Evolutionary conservation across 768 basidiomycete species (phyloP).

Genomic region (Termitomyces sp.): DNA sequence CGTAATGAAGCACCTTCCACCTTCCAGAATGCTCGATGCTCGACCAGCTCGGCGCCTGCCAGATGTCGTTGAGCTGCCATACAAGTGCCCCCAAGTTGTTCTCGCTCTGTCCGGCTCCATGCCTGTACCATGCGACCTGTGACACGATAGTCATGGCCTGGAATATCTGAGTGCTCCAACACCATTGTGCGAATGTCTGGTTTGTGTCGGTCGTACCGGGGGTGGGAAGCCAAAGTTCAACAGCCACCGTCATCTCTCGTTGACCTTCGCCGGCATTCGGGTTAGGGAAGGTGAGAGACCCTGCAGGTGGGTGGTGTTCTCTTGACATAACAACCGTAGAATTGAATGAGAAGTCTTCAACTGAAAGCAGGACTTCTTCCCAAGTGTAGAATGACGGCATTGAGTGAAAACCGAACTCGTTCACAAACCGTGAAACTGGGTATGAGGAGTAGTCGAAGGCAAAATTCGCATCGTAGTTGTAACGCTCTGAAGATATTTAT

Average conservation of each 20-base stretch:
- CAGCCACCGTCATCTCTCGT: conserved; percentile 44
- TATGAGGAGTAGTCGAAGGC: conserved; percentile 53
- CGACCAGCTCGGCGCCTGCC: conserved; percentile 56
- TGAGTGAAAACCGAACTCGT: conserved; percentile 63
- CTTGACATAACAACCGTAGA: conserved; percentile 51
- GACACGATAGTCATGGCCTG: conserved; percentile 55
- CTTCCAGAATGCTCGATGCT: conserved; percentile 52
- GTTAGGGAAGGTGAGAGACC: conserved; percentile 47
- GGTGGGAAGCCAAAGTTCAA: conserved; percentile 51
- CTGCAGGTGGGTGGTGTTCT: conserved; percentile 53
- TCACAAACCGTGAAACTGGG: conserved; percentile 47
- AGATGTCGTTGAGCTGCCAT: conserved; percentile 59
- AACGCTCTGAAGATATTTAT: conserved; percentile 34
- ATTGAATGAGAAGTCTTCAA: conserved; percentile 53
- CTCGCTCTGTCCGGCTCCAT: conserved; percentile 52
- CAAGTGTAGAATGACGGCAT: conserved; percentile 61
- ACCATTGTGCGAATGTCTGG: conserved; percentile 60
- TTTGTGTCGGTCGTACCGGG: conserved; percentile 44
- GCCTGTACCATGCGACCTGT: conserved; percentile 56
- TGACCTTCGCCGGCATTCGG: conserved; percentile 51
- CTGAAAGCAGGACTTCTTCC: conserved; percentile 48
- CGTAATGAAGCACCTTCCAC: conserved; percentile 58
- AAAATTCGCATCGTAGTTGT: conserved; percentile 47
- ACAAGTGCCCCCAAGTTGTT: conserved; percentile 55
- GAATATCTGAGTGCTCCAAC: conserved; percentile 58